phyloP scores from a whole-genome alignment of 2,329 filamentous ascomycete species.

The Fusarium sp. region DNA sequence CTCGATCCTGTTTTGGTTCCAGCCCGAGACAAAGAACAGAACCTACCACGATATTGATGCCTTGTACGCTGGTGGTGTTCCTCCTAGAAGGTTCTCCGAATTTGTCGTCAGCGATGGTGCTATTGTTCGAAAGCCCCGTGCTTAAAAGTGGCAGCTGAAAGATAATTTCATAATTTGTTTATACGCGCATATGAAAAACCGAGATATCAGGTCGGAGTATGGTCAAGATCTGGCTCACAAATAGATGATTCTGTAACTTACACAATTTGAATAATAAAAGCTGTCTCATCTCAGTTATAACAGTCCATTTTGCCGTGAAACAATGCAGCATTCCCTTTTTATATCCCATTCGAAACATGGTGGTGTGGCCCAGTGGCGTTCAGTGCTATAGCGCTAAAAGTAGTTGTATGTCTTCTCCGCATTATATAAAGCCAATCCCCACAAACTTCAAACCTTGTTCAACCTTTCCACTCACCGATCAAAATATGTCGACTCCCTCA shows the following conservation, averaged over 20 bases:
- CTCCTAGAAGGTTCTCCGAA: conserved; percentile 44
- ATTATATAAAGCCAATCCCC: conserved; percentile 24
- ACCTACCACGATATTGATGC: conserved; percentile 53
- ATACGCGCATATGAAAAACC: neutral
- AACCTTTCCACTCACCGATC: neutral
- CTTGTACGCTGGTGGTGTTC: conserved; percentile 44
- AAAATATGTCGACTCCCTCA: neutral
- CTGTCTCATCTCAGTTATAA: neutral
- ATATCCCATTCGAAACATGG: neutral
- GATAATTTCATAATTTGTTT: neutral
- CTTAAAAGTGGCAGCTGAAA: neutral
- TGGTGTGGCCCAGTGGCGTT: neutral
- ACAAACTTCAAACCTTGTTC: conserved; percentile 10
- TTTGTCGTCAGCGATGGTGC: conserved; percentile 39
- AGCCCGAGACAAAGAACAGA: conserved; percentile 56
- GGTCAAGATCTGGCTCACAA: no score
- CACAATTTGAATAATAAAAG: neutral
- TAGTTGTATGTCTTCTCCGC: conserved; percentile 1
- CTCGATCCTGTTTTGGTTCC: conserved; percentile 49
- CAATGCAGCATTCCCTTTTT: neutral
- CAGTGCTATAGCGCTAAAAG: neutral
- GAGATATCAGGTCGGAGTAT: no score
- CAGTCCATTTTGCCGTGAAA: no score
- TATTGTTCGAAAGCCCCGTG: conserved; percentile 12
- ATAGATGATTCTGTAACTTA: no score